Percentiles rank a stretch among this genome's conserved stretches.
phyloP scores from a whole-genome alignment of 2,329 filamentous ascomycete genomes.

The Fusarium oxysporum region DNA sequence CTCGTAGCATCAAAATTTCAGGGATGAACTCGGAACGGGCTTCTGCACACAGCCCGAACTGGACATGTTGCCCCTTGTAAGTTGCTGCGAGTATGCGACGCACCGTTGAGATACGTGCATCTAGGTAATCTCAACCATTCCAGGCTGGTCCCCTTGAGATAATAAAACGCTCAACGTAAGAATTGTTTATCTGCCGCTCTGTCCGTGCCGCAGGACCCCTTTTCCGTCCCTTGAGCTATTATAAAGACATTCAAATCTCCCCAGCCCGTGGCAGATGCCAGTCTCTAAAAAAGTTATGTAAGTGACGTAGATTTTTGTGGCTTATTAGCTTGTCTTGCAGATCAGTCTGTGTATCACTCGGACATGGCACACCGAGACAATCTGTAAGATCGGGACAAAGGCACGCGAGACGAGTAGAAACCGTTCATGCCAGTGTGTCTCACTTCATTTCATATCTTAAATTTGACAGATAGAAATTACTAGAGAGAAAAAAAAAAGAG shows the following conservation, averaged over 20 bases:
- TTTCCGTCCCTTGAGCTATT: background rate
- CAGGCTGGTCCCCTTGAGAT: constrained; percentile 17
- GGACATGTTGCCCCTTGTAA: constrained; percentile 25
- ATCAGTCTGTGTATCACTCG: constrained; percentile 2
- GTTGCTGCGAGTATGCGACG: constrained; percentile 28
- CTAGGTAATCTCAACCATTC: constrained; percentile 37
- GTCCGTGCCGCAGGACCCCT: constrained; percentile 2
- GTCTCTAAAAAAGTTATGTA: constrained; percentile 2
- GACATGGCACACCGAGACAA: constrained; percentile 29
- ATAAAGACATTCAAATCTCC: constrained; percentile 39
- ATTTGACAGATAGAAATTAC: background rate
- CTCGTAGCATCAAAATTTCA: constrained; percentile 6
- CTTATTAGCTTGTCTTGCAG: constrained; percentile 16
- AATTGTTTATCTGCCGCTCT: background rate
- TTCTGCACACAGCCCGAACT: constrained; percentile 33
- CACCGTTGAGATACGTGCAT: constrained; percentile 5
- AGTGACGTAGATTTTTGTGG: constrained; percentile 30
- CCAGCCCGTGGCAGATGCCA: constrained; percentile 23
- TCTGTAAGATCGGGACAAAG: constrained; percentile 24
- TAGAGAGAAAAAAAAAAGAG: background rate
- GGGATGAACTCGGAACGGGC: constrained; percentile 14
- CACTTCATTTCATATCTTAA: background rate
- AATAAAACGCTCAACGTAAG: background rate
- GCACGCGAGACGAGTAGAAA: constrained; percentile 17
- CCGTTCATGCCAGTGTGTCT: constrained; percentile 27